Conservation (phyloP, 345 rosid species). For the Rhodamnia argentea region DNA sequence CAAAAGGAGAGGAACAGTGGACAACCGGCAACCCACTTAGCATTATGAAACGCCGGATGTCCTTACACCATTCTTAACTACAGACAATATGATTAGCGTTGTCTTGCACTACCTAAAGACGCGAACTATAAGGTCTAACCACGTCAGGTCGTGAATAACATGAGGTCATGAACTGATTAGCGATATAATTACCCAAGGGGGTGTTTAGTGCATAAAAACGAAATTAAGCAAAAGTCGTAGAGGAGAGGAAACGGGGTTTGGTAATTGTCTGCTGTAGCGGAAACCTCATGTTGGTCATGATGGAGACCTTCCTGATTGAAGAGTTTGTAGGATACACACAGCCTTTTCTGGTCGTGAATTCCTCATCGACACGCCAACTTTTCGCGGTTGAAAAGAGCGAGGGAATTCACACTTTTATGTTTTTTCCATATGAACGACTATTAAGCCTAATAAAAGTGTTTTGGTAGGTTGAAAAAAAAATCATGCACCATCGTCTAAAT, state of each 20-base stretch:
- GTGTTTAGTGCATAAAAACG: not conserved
- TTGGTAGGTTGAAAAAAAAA: not conserved
- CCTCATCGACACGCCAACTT: not conserved
- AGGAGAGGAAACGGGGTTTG: not conserved
- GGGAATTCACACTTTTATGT: not conserved
- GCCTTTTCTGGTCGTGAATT: not conserved
- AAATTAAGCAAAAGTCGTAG: not conserved
- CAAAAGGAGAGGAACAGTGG: not conserved
- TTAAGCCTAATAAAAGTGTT: not conserved
- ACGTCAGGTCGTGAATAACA: not conserved
- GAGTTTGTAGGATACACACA: not conserved
- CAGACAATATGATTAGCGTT: not conserved
- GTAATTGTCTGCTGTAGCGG: not conserved
- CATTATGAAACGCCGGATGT: not conserved
- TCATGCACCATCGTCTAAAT: not conserved
- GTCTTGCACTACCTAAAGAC: not conserved
- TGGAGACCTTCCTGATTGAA: not conserved
- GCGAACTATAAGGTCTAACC: not conserved
- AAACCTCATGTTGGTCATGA: not conserved
- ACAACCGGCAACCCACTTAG: not conserved
- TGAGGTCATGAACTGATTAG: not conserved
- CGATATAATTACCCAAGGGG: not conserved
- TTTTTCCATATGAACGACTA: not conserved
- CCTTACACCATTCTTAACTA: not conserved
- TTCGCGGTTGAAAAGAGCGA: not conserved